phyloP scores from a whole-genome alignment of 2,329 filamentous ascomycete genomes.

The Nannizzia gypsea region DNA sequence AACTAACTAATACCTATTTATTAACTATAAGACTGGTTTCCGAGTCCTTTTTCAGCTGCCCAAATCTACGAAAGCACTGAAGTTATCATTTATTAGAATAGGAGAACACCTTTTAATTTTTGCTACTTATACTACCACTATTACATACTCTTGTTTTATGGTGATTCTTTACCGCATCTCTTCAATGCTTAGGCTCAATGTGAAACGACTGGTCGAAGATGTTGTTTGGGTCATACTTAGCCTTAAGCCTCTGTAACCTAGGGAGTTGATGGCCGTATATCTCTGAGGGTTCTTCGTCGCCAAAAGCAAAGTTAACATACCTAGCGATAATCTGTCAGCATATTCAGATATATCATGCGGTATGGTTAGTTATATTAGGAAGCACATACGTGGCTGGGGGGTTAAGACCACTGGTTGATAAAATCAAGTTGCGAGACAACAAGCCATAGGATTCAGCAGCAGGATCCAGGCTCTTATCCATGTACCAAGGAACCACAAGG shows the following conservation, averaged over 20 bases:
- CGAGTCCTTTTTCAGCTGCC: too few relatives aligned
- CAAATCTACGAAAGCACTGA: too few relatives aligned
- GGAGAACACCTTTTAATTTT: not conserved
- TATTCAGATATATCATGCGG: not conserved
- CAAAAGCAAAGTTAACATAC: constrained; percentile 2
- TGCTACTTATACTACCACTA: not conserved
- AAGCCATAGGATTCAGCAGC: constrained; percentile 26
- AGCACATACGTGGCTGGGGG: constrained; percentile 4
- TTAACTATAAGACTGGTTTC: too few relatives aligned
- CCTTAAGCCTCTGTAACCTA: not conserved
- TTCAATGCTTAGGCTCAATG: not conserved
- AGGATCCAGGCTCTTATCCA: constrained; percentile 24
- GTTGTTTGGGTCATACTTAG: not conserved
- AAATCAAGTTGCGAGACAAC: constrained; percentile 22
- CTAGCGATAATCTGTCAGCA: not conserved
- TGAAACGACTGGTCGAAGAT: constrained; percentile 1
- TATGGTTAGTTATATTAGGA: not conserved
- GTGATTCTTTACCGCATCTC: not conserved
- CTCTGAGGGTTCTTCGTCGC: not conserved
- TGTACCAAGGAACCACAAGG: constrained; percentile 32
- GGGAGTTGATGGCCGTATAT: not conserved
- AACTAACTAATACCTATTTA: too few relatives aligned
- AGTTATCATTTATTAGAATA: not conserved
- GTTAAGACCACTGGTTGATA: constrained; percentile 11
- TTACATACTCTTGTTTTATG: not conserved